Conservation (phyloP, 805 yeast genomes). For the Ogataea zsoltii region DNA sequence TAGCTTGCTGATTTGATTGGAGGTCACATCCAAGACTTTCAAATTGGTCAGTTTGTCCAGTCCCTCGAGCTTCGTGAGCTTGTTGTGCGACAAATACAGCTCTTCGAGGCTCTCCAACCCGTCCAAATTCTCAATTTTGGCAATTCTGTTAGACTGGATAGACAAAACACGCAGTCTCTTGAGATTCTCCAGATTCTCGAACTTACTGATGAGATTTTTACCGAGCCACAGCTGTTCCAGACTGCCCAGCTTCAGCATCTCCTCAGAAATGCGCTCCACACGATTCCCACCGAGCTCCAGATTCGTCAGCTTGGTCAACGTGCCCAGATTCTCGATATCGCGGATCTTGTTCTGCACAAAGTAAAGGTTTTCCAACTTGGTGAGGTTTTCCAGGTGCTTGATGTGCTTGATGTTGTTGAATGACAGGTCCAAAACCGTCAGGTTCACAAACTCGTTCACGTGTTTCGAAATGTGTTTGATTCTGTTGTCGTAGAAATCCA, state of each 20-base stretch:
- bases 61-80: conserved; percentile 71
- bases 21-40: conserved; percentile 76
- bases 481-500: conserved; percentile 91
- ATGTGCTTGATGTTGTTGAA: conserved; percentile 88
- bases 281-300: conserved; percentile 92
- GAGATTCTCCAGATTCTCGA: conserved; percentile 63
- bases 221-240: conserved; percentile 90
- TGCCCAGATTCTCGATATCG: conserved; percentile 66
- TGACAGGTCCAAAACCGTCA: conserved; percentile 73
- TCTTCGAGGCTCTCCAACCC: conserved; percentile 74
- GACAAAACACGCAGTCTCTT: conserved; percentile 71
- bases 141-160: conserved; percentile 82
- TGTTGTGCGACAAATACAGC: conserved; percentile 84
- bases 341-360: conserved; percentile 87
- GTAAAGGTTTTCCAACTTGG: conserved; percentile 64
- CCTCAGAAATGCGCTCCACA: conserved; percentile 55
- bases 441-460: conserved; percentile 55
- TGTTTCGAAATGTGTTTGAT: conserved; percentile 81
- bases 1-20: conserved; percentile 63
- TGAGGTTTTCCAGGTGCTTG: conserved; percentile 68
- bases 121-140: conserved; percentile 80
- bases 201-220: conserved; percentile 68
- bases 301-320: conserved; percentile 56
- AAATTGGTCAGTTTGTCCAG: conserved; percentile 69
- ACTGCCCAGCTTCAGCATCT: conserved; percentile 52